phyloP scores from a whole-genome alignment of 116 monocot species.

The Dioscorea cayenensis region DNA sequence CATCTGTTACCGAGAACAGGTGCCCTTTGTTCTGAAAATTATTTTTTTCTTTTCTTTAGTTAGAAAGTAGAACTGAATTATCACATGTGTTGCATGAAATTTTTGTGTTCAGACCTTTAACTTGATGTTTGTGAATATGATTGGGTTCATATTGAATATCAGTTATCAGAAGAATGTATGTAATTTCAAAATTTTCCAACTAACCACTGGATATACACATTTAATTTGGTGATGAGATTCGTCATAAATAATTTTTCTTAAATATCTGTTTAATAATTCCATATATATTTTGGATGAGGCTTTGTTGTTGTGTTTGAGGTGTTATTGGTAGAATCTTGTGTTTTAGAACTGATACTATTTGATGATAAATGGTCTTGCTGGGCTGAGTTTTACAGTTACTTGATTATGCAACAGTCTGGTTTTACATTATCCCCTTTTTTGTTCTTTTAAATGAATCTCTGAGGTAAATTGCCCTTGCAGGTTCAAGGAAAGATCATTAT shows the following conservation, averaged over 20 bases:
- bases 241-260: no score
- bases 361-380: no score
- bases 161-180: not conserved
- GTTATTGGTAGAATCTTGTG: no score
- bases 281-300: no score
- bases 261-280: no score
- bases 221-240: no score
- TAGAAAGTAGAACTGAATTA: not conserved
- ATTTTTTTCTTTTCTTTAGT: not conserved
- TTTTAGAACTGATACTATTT: no score
- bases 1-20: conserved; percentile 47
- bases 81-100: not conserved
- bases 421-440: not conserved
- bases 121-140: no score
- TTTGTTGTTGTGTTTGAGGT: no score
- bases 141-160: no score
- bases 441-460: not conserved
- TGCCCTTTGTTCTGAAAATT: conserved; percentile 12
- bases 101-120: not conserved
- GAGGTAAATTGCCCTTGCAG: conserved; percentile 17
- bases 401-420: not conserved
- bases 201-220: not conserved
- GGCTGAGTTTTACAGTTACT: no score
- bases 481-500: conserved; percentile 41
- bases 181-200: not conserved